A percentile compares a stretch with the other conserved stretches of the same genome.
Evolutionary conservation across 192 early-diverging fungal genomes (phyloP).

Genomic region (Mortierella hygrophila): DNA sequence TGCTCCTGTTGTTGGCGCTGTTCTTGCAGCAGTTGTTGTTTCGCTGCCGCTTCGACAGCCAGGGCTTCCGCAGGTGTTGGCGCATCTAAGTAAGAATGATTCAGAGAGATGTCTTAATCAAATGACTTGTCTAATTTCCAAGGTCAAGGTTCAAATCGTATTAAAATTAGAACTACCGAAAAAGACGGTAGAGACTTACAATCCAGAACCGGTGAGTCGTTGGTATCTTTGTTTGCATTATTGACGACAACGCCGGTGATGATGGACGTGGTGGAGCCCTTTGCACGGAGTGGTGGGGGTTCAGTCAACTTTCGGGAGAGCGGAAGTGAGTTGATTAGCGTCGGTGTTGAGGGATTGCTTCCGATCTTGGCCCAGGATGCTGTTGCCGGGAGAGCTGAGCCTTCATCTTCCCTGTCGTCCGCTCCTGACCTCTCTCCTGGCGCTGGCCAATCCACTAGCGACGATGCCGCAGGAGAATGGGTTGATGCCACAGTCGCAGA

Average conservation of each 20-base stretch:
- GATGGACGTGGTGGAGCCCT: slow-evolving; percentile 48
- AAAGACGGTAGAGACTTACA: slow-evolving; percentile 16
- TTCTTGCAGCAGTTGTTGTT: slow-evolving; percentile 50
- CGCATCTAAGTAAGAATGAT: slow-evolving; percentile 11
- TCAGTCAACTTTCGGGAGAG: slow-evolving; percentile 33
- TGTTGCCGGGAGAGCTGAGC: slow-evolving; percentile 69
- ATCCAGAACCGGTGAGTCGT: slow-evolving; percentile 17
- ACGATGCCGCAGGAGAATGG: slow-evolving; percentile 20
- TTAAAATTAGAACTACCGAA: not conserved
- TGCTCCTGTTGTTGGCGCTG: slow-evolving; percentile 38
- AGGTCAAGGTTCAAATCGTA: not conserved
- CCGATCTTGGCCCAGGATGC: slow-evolving; percentile 70
- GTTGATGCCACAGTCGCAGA: slow-evolving; percentile 37
- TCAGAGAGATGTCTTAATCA: not conserved
- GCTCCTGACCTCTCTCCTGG: slow-evolving; percentile 38
- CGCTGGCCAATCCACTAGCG: slow-evolving; percentile 46
- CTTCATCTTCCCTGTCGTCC: slow-evolving; percentile 54
- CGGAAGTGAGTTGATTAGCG: slow-evolving; percentile 29
- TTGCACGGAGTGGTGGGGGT: slow-evolving; percentile 46
- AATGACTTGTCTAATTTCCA: not conserved
- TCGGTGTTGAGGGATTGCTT: slow-evolving; percentile 54
- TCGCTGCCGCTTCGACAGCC: slow-evolving; percentile 48
- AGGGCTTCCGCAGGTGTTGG: slow-evolving; percentile 52
- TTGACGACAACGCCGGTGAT: slow-evolving; percentile 53
- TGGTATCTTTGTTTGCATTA: slow-evolving; percentile 35